Evolutionary conservation across 495 filamentous ascomycete species (phyloP).

Genomic region (Podospora conica): DNA sequence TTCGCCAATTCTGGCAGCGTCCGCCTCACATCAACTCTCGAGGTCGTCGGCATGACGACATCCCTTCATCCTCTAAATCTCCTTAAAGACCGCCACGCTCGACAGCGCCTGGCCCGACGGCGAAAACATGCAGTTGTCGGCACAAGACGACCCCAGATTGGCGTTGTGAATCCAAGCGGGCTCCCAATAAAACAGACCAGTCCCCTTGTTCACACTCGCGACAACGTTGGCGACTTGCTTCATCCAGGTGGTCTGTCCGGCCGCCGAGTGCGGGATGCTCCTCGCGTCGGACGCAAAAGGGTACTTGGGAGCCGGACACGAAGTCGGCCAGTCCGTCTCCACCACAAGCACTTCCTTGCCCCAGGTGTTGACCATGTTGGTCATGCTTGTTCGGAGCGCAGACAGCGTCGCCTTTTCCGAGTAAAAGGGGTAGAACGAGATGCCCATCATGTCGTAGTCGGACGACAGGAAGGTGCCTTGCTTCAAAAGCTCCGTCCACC

Average conservation of each 20-base stretch:
- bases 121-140: slow-evolving; percentile 44
- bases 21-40: not conserved
- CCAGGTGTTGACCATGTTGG: slow-evolving; percentile 53
- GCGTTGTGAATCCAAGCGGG: slow-evolving; percentile 63
- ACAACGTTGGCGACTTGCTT: slow-evolving; percentile 50
- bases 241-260: slow-evolving; percentile 55
- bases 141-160: slow-evolving; percentile 48
- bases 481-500: slow-evolving; percentile 52
- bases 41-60: not conserved
- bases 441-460: slow-evolving; percentile 64
- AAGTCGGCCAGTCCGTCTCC: slow-evolving; percentile 63
- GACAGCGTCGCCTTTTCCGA: slow-evolving; percentile 48
- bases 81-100: slow-evolving; percentile 26
- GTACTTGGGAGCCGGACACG: slow-evolving; percentile 49
- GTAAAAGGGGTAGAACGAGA: slow-evolving; percentile 68
- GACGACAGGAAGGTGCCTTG: slow-evolving; percentile 44
- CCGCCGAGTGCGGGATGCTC: slow-evolving; percentile 53
- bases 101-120: slow-evolving; percentile 25
- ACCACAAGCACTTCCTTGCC: slow-evolving; percentile 56
- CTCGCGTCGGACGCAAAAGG: slow-evolving; percentile 53
- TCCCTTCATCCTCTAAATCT: not conserved
- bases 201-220: slow-evolving; percentile 42
- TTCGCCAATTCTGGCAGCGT: not conserved
- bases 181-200: slow-evolving; percentile 66
- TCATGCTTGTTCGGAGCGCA: slow-evolving; percentile 48